phyloP scores from a whole-genome alignment of 2,329 filamentous ascomycete genomes.

The Penicillium italicum region DNA sequence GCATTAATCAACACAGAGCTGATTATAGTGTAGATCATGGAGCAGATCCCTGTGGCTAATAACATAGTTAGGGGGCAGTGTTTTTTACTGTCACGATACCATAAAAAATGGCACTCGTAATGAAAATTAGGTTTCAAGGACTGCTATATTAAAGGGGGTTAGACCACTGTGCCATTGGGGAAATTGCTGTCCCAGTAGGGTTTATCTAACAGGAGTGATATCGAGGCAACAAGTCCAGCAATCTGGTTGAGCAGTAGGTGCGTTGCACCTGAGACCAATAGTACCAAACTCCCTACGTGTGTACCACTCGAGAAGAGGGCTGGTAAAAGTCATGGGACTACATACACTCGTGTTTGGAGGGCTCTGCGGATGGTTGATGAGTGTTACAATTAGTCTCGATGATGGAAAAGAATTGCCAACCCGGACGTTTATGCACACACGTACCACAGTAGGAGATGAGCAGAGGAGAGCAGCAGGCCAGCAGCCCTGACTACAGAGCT shows the following conservation, averaged over 20 bases:
- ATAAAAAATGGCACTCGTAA: too few species aligned
- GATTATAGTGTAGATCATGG: too few species aligned
- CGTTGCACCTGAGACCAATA: background rate
- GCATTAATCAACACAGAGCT: too few species aligned
- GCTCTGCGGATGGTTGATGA: background rate
- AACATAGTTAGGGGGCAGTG: too few species aligned
- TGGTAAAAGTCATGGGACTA: background rate
- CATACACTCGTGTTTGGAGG: background rate
- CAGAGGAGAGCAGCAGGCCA: background rate
- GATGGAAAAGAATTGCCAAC: background rate
- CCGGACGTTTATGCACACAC: background rate
- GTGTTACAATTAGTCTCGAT: background rate
- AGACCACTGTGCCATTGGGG: too few species aligned
- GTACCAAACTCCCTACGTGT: background rate
- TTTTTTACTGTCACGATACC: too few species aligned
- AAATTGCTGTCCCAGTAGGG: too few species aligned
- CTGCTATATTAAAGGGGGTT: too few species aligned
- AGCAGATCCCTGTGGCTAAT: too few species aligned
- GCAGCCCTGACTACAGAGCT: conserved; percentile 1
- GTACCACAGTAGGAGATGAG: background rate
- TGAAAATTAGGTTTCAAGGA: too few species aligned
- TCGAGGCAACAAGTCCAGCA: conserved; percentile 3
- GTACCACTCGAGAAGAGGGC: conserved; percentile 6
- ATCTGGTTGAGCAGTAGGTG: background rate
- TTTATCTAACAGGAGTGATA: background rate